Evolutionary conservation across 345 rosid genomes (phyloP).

Genomic region (Xanthoceras sorbifolium): DNA sequence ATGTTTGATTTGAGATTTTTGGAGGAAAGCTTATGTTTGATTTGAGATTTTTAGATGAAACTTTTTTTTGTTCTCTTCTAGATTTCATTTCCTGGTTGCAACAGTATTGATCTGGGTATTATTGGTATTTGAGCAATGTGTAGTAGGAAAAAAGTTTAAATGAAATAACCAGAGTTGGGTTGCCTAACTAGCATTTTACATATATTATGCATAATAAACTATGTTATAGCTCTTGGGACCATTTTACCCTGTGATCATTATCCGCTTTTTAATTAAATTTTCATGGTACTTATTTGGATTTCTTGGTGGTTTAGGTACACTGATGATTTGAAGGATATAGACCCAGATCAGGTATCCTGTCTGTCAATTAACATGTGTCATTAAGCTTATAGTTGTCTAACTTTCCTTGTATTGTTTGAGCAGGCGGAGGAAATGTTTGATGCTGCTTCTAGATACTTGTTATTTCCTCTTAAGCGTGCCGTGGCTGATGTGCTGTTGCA

Average conservation of each 20-base stretch:
- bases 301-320: conserved; percentile 73
- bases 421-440: conserved; percentile 97
- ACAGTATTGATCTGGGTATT: neutral
- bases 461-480: conserved; percentile 94
- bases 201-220: conserved; percentile 1
- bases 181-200: conserved; percentile 1
- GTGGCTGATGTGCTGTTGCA: conserved; percentile 90
- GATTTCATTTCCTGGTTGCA: conserved; percentile 6
- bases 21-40: neutral
- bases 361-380: conserved; percentile 10
- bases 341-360: conserved; percentile 72
- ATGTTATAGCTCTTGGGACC: conserved; percentile 13
- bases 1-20: neutral
- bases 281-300: conserved; percentile 25
- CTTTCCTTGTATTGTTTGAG: conserved; percentile 22
- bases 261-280: conserved; percentile 2
- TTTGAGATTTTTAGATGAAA: neutral
- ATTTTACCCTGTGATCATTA: neutral
- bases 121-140: neutral
- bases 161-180: neutral
- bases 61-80: neutral
- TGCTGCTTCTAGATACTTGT: conserved; percentile 90
- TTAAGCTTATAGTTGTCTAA: conserved; percentile 10
- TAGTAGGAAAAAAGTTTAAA: conserved; percentile 3
- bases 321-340: conserved; percentile 81